Evolutionary conservation across 202 grass and related monocot genomes (phyloP).

Genomic region (Panicum hallii): DNA sequence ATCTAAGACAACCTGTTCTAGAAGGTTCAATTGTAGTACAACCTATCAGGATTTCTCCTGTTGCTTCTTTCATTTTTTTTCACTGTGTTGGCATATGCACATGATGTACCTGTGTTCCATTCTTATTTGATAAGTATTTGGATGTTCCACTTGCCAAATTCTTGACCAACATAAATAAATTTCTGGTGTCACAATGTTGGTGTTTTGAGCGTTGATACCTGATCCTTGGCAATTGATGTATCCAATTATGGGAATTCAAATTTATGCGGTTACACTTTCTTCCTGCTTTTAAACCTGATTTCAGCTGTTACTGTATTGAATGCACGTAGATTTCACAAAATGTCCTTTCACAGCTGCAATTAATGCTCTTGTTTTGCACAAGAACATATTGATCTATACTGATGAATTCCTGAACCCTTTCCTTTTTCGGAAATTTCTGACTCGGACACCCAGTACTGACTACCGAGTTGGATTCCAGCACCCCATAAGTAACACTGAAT

Average conservation of each 20-base stretch:
- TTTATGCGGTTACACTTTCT: conserved; percentile 1
- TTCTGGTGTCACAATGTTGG: neutral
- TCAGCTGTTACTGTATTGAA: conserved; percentile 20
- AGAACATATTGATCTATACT: conserved; percentile 7
- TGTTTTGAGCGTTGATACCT: neutral
- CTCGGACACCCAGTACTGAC: neutral
- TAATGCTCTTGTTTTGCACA: conserved; percentile 18
- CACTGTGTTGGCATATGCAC: neutral
- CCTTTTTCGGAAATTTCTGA: neutral
- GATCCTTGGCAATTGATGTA: neutral
- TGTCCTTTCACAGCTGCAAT: neutral
- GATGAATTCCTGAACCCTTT: neutral
- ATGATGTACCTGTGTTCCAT: neutral
- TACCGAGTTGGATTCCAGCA: neutral
- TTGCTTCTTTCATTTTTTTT: neutral
- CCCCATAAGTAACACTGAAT: neutral
- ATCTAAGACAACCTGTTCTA: neutral
- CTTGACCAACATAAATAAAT: neutral
- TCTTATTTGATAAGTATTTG: conserved; percentile 1
- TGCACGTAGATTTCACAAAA: neutral
- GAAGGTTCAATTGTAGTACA: neutral
- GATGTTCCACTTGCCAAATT: conserved; percentile 29
- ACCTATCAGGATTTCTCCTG: neutral
- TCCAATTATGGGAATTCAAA: conserved; percentile 9
- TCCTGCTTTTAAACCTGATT: neutral